phyloP scores from a whole-genome alignment of 257 asterid genomes.

The Anisodus acutangulus region DNA sequence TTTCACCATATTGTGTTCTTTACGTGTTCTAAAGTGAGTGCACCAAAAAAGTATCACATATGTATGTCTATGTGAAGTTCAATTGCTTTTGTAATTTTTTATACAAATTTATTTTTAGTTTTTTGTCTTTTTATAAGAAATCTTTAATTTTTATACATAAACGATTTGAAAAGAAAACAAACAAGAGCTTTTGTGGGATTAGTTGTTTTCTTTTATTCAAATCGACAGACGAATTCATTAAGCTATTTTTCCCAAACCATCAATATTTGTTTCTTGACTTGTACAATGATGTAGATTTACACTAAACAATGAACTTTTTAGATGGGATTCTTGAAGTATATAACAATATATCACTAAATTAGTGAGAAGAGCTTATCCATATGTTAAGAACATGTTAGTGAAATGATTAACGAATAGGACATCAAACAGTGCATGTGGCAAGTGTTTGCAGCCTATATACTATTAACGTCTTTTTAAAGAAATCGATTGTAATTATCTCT shows the following conservation, averaged over 20 bases:
- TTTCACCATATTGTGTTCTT: background rate
- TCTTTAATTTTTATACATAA: too few species aligned
- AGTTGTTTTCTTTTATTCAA: too few species aligned
- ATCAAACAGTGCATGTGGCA: conserved; percentile 26
- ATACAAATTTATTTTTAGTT: too few species aligned
- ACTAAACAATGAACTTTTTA: background rate
- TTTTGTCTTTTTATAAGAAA: too few species aligned
- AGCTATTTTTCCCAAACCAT: too few species aligned
- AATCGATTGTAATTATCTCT: background rate
- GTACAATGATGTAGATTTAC: background rate
- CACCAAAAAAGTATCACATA: background rate
- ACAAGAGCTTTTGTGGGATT: too few species aligned
- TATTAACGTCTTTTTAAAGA: conserved; percentile 25
- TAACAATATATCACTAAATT: background rate
- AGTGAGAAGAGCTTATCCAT: conserved; percentile 14
- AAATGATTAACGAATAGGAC: background rate
- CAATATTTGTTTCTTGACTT: background rate
- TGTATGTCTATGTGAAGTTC: background rate
- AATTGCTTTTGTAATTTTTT: background rate
- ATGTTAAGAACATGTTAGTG: conserved; percentile 26
- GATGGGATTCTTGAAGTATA: background rate
- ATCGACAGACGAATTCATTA: too few species aligned
- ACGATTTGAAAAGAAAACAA: too few species aligned
- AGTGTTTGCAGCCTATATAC: background rate
- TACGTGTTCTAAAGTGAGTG: too few species aligned